Evolutionary conservation across 305 asterid species (phyloP).

Genomic region (Ajuga reptans): DNA sequence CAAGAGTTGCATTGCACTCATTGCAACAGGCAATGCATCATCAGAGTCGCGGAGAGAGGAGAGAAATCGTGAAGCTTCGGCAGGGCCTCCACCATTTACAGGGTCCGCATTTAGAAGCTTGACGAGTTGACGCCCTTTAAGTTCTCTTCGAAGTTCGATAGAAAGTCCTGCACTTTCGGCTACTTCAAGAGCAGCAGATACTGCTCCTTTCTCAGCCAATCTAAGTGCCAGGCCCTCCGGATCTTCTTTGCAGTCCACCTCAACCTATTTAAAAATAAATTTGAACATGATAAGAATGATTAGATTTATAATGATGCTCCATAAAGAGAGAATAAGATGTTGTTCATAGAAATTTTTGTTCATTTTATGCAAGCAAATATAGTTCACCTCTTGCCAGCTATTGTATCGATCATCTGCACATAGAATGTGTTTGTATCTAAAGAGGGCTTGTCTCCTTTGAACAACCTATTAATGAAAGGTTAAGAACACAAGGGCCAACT

Average conservation of each 20-base stretch:
- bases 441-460: conserved; percentile 78
- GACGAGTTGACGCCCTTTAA: conserved; percentile 98
- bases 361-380: conserved; percentile 23
- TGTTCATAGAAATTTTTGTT: neutral
- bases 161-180: conserved; percentile 96
- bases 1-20: conserved; percentile 98
- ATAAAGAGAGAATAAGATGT: conserved; percentile 6
- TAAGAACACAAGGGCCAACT: conserved; percentile 21
- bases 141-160: conserved; percentile 90
- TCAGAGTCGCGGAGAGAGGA: conserved; percentile 84
- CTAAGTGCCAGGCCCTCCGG: conserved; percentile 98
- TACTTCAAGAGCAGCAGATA: conserved; percentile 90
- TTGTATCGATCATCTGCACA: conserved; percentile 79
- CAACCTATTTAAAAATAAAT: conserved; percentile 52
- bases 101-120: conserved; percentile 97
- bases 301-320: conserved; percentile 6
- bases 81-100: conserved; percentile 96
- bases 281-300: conserved; percentile 9
- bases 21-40: conserved; percentile 97
- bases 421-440: conserved; percentile 81
- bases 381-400: conserved; percentile 93
- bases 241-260: conserved; percentile 83
- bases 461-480: conserved; percentile 44
- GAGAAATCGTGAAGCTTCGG: conserved; percentile 98
- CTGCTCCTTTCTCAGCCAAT: conserved; percentile 96